Evolutionary conservation across 345 rosid species (phyloP).

Genomic region (Boechera stricta): DNA sequence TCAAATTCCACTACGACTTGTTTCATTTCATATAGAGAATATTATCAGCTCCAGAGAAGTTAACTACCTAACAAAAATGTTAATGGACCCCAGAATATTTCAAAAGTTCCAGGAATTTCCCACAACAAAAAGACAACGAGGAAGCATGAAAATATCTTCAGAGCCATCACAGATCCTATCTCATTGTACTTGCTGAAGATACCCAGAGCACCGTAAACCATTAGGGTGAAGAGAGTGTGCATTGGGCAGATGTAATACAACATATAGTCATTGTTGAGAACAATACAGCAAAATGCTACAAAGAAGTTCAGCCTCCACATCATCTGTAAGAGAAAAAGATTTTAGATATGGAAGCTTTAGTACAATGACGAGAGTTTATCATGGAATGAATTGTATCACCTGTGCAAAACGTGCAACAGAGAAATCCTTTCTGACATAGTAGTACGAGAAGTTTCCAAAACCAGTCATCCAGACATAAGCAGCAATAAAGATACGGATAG

Average conservation of each 20-base stretch:
- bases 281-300: slow-evolving; percentile 86
- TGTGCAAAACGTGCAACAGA: slow-evolving; percentile 89
- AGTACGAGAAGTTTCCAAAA: slow-evolving; percentile 94
- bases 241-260: slow-evolving; percentile 96
- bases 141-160: slow-evolving; percentile 84
- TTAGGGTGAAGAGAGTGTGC: slow-evolving; percentile 95
- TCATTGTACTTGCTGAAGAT: slow-evolving; percentile 85
- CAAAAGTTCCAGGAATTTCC: slow-evolving; percentile 93
- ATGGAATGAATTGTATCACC: slow-evolving; percentile 52
- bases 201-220: slow-evolving; percentile 96
- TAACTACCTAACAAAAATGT: slow-evolving; percentile 69
- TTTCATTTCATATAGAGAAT: neutral
- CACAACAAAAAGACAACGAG: slow-evolving; percentile 83
- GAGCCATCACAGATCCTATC: slow-evolving; percentile 84
- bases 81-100: slow-evolving; percentile 81
- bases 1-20: neutral
- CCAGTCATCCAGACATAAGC: slow-evolving; percentile 99
- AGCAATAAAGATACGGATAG: slow-evolving; percentile 93
- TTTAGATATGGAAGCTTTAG: slow-evolving; percentile 19
- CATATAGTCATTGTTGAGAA: slow-evolving; percentile 95
- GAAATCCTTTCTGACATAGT: slow-evolving; percentile 95
- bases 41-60: slow-evolving; percentile 29
- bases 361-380: slow-evolving; percentile 3
- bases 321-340: slow-evolving; percentile 68
- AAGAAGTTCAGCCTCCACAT: slow-evolving; percentile 99